Conservation (phyloP, 2,329 filamentous ascomycete species). For the Annulohypoxylon truncatum region DNA sequence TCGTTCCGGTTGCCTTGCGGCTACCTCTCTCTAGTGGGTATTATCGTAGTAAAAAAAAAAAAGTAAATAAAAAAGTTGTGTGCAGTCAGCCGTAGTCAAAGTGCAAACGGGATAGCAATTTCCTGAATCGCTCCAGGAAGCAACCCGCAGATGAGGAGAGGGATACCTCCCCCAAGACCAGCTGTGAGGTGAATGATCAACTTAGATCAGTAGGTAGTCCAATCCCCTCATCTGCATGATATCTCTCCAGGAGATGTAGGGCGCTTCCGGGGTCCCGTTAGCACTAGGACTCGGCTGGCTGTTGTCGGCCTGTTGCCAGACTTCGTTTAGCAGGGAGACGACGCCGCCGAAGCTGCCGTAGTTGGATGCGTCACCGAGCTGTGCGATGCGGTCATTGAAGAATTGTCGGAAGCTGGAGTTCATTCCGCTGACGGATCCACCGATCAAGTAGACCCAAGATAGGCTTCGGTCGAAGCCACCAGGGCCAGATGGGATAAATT, state of each 20-base stretch:
- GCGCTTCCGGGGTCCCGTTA: constrained; percentile 57
- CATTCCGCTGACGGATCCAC: constrained; percentile 80
- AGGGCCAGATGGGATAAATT: constrained; percentile 83
- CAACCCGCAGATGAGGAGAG: constrained; percentile 43
- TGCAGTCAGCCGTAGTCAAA: constrained; percentile 39
- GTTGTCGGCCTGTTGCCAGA: constrained; percentile 83
- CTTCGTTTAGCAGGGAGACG: constrained; percentile 79
- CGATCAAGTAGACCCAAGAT: constrained; percentile 92
- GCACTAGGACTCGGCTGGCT: constrained; percentile 53
- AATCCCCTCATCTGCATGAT: constrained; percentile 91
- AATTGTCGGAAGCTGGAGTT: constrained; percentile 80
- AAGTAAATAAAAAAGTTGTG: constrained; percentile 40
- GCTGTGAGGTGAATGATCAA: constrained; percentile 48
- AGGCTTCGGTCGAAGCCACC: constrained; percentile 90
- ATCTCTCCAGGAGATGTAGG: constrained; percentile 92
- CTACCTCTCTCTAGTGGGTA: constrained; percentile 49
- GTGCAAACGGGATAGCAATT: constrained; percentile 51
- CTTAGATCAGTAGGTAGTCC: constrained; percentile 90
- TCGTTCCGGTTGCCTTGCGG: constrained; percentile 52
- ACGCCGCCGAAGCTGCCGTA: constrained; percentile 90
- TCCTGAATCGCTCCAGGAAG: constrained; percentile 53
- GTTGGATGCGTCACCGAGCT: constrained; percentile 80
- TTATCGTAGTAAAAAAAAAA: constrained; percentile 44
- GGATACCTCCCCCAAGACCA: constrained; percentile 52
- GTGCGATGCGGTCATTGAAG: constrained; percentile 78